Evolutionary conservation across 495 filamentous ascomycete genomes (phyloP), one percentile per base, ranked within the genome.

Genomic region (Lepidopterella palustris): DNA sequence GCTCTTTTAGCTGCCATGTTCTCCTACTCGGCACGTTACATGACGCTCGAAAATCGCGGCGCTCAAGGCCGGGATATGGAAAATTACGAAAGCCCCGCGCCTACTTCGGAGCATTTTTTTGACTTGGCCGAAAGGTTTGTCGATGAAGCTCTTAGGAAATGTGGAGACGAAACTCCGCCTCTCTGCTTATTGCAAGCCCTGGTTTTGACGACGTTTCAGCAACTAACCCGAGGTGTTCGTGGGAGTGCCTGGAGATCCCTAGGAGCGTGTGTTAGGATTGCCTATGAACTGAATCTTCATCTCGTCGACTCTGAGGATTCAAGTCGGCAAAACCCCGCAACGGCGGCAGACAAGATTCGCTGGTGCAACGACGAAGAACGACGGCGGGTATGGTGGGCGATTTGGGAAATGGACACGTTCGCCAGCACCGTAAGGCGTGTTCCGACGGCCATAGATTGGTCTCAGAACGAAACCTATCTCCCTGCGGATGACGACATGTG

Each of bases 381-480:
- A 3, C 10, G 51, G 2, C 25, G 51, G 15, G 51, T 25, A 13
- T 53, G 51, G 51, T 75, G 73, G 73, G 71, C 72, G 0, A 68
- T 74, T 28, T 75, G 73, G 73, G 73, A 75, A 47, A 72, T 75
- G 69, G 73, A 75, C 40, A 62, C 68, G 23, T 75, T 73, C 45
- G 70, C 73, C 18, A 70, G 62, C 48, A 70, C 69, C 4, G 67
- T 75, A 11, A 64, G 70, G 0, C 61, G 70, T 9, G 58, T 55
- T 13, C 73, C 72, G 0, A 61, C 68, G 2, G 73, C 70, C 0
- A 71, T 75, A 0, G 62, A 73, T 59, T 66, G 68, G 57, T 54
- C 59, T 18, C 63, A 70, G 58, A 53, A 53, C 29, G 29, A 53
- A 31, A 53, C 51, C 2, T 27, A 18, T 62, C 66, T 1, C 31